Evolutionary conservation across 164 flowering plant genomes (phyloP).

Genomic region (Magnolia changhungtana): DNA sequence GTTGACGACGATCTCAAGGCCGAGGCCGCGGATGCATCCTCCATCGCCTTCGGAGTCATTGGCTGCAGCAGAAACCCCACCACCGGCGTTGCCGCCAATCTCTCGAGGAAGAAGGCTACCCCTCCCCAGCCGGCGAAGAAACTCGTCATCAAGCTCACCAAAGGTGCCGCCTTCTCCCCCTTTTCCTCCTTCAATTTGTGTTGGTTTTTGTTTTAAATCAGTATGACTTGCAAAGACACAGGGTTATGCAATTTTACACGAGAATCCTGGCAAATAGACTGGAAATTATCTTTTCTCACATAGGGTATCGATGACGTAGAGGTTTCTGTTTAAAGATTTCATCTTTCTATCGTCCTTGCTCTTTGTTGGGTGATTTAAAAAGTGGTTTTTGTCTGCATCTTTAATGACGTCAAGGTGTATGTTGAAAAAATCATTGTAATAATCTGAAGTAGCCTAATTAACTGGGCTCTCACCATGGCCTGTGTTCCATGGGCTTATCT

Average conservation of each 20-base stretch:
- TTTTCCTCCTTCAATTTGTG: background rate
- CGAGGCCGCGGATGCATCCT: constrained; percentile 11
- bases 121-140: constrained; percentile 90
- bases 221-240: too few relatives aligned
- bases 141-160: constrained; percentile 76
- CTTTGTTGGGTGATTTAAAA: too few relatives aligned
- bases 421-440: background rate
- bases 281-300: too few relatives aligned
- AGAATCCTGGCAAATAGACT: too few relatives aligned
- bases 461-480: too few relatives aligned
- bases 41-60: constrained; percentile 16
- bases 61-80: constrained; percentile 22
- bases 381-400: too few relatives aligned
- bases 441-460: too few relatives aligned
- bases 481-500: too few relatives aligned
- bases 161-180: constrained; percentile 42
- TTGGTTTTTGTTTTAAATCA: background rate
- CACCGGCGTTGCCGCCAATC: constrained; percentile 54
- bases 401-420: background rate
- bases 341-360: too few relatives aligned
- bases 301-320: too few relatives aligned
- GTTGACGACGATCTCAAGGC: constrained; percentile 50
- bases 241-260: too few relatives aligned
- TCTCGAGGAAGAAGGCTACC: constrained; percentile 82
- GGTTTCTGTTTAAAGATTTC: too few relatives aligned